Conservation (phyloP, 495 filamentous ascomycete species). For the Tuber indicum region DNA sequence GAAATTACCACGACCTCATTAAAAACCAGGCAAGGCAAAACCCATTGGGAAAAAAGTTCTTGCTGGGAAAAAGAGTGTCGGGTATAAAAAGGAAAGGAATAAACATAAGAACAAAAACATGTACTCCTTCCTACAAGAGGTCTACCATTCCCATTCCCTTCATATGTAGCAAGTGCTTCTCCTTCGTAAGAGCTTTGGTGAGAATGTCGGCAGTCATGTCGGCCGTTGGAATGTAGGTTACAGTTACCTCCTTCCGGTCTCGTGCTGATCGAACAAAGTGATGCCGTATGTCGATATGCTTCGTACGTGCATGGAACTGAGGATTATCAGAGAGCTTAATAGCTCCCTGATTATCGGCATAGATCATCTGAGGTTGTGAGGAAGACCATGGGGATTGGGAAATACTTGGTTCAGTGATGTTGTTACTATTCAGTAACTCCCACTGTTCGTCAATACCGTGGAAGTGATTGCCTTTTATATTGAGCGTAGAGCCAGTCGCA, state of each 20-base stretch:
- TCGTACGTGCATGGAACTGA: neutral
- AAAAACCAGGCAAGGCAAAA: too few species aligned
- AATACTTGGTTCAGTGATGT: too few species aligned
- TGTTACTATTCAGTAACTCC: neutral
- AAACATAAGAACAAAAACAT: too few species aligned
- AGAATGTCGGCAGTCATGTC: neutral
- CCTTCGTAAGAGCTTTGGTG: neutral
- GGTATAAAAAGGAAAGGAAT: too few species aligned
- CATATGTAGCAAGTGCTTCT: neutral
- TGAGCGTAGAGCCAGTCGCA: rapidly evolving
- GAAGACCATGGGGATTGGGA: too few species aligned
- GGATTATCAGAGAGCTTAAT: neutral
- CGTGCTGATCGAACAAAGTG: neutral
- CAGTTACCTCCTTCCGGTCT: neutral
- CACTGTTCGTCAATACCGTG: neutral
- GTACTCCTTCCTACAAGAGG: too few species aligned
- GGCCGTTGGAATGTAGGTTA: neutral
- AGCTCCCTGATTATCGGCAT: neutral
- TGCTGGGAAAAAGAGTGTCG: too few species aligned
- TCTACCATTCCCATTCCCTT: too few species aligned
- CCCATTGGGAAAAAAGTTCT: too few species aligned
- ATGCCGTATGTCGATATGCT: neutral
- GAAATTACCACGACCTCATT: too few species aligned
- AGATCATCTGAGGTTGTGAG: neutral
- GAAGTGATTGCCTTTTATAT: neutral